Evolutionary conservation across 176 grass and related monocot genomes (phyloP), one percentile per base, ranked within the genome.

Genomic region (Aegilops bicornis): DNA sequence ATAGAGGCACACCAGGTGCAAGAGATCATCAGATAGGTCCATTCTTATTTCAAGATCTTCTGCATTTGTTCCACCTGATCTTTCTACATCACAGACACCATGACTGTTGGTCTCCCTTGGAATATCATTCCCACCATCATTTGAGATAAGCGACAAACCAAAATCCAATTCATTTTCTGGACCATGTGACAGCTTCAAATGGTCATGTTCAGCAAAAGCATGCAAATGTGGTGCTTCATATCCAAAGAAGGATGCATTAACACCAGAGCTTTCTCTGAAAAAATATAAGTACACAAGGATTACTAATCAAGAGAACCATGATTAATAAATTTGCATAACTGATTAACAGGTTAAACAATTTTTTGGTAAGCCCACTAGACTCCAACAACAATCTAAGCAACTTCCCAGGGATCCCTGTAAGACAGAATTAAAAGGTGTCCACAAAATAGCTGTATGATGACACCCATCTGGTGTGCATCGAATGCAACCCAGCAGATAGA

Each of bases 1-100:
- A 71, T 43, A 7, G 8, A 13, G 8, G 65, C 88, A 78, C 82
- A 99, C 97, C 90, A 94, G 84, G 73, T 99, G 93, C 79, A 99
- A 80, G 35, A 99, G 89, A 92, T 99, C 97, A 74, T 99, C 97
- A 60, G 93, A 94, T 35, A 99, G 87, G 87, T 99, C 97, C 97
- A 99, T 99, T 76, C 91, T 92, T 80, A 92, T 79, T 76, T 95
- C 93, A 77, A 73, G 35, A 45, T 91, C 90, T 65, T 95, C 96
- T 73, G 80, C 73, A 81, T 87, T 90, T 83, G 64, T 80, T 84
- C 29, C 31, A 69, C 60, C 79, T 84, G 68, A 88, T 36, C 78
- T 93, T 47, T 91, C 84, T 29, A 40, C 69, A 83, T 89, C 42
- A 81, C 29, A 61, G 81, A 72, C 36, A 59, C 59, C 64, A 8